Percentiles rank a stretch among this genome's conserved stretches.
Evolutionary conservation across 202 grass and related monocot species (phyloP).

Genomic region (Carex arenaria): DNA sequence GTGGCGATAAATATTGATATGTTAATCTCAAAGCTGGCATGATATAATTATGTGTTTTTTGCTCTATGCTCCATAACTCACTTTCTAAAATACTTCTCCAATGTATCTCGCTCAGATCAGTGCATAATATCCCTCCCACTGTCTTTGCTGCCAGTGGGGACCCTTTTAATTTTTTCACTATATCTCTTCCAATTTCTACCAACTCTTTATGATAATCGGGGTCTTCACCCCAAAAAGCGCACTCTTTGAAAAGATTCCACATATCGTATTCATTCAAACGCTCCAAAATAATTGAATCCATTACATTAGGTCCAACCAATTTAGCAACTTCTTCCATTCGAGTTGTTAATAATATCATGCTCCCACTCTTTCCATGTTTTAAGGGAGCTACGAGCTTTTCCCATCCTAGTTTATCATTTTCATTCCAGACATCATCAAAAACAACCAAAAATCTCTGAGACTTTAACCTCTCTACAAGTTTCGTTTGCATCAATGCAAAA

Average conservation of each 20-base stretch:
- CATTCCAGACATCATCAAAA: too few species aligned
- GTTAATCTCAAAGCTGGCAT: slow-evolving; percentile 27
- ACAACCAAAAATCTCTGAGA: too few species aligned
- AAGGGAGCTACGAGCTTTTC: too few species aligned
- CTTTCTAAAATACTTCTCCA: slow-evolving; percentile 23
- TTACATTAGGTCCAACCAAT: not conserved
- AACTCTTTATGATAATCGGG: not conserved
- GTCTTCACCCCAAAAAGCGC: not conserved
- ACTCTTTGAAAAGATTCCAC: not conserved
- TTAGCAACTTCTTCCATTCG: not conserved
- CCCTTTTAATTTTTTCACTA: slow-evolving; percentile 20
- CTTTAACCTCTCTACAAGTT: too few species aligned
- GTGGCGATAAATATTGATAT: slow-evolving; percentile 18
- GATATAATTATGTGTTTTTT: slow-evolving; percentile 4
- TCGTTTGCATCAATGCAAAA: too few species aligned
- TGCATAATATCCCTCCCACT: slow-evolving; percentile 10
- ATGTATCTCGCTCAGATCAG: not conserved
- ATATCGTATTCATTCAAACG: slow-evolving; percentile 1
- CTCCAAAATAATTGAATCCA: not conserved
- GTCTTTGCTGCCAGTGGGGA: slow-evolving; percentile 33
- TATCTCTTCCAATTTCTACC: slow-evolving; percentile 19
- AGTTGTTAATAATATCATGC: slow-evolving; percentile 17
- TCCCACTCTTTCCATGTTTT: not conserved
- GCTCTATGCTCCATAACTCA: slow-evolving; percentile 23
- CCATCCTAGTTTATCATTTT: too few species aligned